These are phyloP conservation scores for Acorus gramineus DNA, from an alignment of 106 monocot species.

Conservation along the genomic window DNA sequence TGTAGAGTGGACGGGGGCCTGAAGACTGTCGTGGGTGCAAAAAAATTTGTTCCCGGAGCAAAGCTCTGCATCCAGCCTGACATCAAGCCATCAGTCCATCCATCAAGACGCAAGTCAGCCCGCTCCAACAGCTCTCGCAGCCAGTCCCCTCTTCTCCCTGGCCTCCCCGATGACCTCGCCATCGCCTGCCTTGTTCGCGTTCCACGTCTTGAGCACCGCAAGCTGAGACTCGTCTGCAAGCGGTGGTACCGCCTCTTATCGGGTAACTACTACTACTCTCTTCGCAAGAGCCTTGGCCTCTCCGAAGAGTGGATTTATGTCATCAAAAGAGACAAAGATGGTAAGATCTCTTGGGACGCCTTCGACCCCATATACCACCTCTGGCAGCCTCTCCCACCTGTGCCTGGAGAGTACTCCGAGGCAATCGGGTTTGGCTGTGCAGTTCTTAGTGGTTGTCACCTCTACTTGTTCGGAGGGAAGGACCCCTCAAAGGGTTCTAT, in stretches of 20 bases:
- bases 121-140: slow-evolving; percentile 5
- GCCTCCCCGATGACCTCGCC: slow-evolving; percentile 47
- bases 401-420: slow-evolving; percentile 26
- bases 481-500: slow-evolving; percentile 23
- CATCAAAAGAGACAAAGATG: slow-evolving; percentile 26
- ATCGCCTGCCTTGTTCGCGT: slow-evolving; percentile 40
- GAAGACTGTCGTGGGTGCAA: slow-evolving; percentile 17
- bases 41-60: slow-evolving; percentile 18
- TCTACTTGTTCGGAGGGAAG: slow-evolving; percentile 35
- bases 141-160: slow-evolving; percentile 38
- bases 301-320: slow-evolving; percentile 39
- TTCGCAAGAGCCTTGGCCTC: slow-evolving; percentile 23
- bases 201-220: slow-evolving; percentile 30
- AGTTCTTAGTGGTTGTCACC: slow-evolving; percentile 32
- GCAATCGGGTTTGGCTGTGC: slow-evolving; percentile 37
- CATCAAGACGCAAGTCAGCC: slow-evolving; percentile 6
- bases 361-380: slow-evolving; percentile 22
- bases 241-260: slow-evolving; percentile 37
- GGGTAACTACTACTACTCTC: slow-evolving; percentile 42
- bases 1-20: slow-evolving; percentile 28
- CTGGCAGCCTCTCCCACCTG: slow-evolving; percentile 37
- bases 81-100: slow-evolving; percentile 21
- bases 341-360: slow-evolving; percentile 28
- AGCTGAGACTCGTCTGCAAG: slow-evolving; percentile 37
- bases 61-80: slow-evolving; percentile 21